phyloP scores from a whole-genome alignment of 2,329 filamentous ascomycete genomes.

The Thelonectria discophora region DNA sequence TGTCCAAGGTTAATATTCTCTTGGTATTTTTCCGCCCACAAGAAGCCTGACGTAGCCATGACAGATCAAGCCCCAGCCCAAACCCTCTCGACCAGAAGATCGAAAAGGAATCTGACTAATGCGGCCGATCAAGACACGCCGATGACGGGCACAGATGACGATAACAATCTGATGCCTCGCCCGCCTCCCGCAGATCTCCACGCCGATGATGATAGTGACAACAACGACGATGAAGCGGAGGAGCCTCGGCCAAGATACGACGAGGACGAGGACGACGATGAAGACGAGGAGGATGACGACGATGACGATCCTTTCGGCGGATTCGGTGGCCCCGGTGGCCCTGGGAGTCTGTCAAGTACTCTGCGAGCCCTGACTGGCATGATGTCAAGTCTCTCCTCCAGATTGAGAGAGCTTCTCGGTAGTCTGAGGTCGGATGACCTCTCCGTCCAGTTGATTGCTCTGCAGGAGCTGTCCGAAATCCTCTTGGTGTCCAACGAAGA shows the following conservation, averaged over 20 bases:
- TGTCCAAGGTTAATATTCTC: slow-evolving; percentile 49
- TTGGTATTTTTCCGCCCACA: background rate
- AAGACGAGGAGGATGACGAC: slow-evolving; percentile 70
- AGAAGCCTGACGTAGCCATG: slow-evolving; percentile 26
- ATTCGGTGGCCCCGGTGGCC: slow-evolving; percentile 75
- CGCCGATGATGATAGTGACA: slow-evolving; percentile 51
- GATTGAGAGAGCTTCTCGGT: slow-evolving; percentile 79
- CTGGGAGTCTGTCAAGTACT: slow-evolving; percentile 76
- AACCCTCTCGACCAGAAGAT: slow-evolving; percentile 54
- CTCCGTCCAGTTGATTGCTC: slow-evolving; percentile 87
- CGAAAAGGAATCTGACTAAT: slow-evolving; percentile 64
- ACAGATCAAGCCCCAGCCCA: slow-evolving; percentile 48
- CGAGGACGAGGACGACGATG: slow-evolving; percentile 54
- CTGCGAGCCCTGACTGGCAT: slow-evolving; percentile 89
- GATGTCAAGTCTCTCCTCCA: slow-evolving; percentile 84
- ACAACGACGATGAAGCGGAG: slow-evolving; percentile 46
- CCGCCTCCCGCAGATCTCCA: slow-evolving; percentile 50
- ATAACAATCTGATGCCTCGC: slow-evolving; percentile 51
- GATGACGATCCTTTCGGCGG: slow-evolving; percentile 71
- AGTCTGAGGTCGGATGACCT: slow-evolving; percentile 86
- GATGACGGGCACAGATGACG: slow-evolving; percentile 76
- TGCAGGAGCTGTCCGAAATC: slow-evolving; percentile 93
- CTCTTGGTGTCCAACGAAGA: slow-evolving; percentile 96
- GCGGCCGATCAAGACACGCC: slow-evolving; percentile 69
- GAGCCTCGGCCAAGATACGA: slow-evolving; percentile 54